These are phyloP conservation scores for Atalantia buxifolia DNA, from an alignment of 345 rosid genomes.

Conservation along the genomic window DNA sequence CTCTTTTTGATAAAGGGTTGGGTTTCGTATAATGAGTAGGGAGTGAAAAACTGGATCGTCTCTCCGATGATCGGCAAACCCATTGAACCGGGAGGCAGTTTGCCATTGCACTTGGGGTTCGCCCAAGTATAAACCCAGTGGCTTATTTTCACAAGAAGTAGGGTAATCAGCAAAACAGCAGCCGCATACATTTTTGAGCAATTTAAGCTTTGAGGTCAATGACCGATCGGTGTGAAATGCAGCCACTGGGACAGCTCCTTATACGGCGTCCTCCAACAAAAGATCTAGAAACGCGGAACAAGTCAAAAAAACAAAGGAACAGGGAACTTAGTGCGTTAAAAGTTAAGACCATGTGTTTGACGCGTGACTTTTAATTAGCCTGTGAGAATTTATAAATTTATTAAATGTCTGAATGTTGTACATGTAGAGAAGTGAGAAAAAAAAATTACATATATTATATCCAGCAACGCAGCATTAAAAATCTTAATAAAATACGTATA, in stretches of 20 bases:
- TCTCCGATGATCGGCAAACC: conserved; percentile 19
- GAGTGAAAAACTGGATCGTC: conserved; percentile 10
- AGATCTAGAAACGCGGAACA: too few relatives aligned
- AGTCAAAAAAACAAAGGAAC: too few relatives aligned
- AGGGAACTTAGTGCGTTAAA: rapidly evolving
- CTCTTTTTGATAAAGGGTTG: conserved; percentile 4
- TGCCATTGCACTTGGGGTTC: conserved; percentile 9
- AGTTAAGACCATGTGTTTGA: too few relatives aligned
- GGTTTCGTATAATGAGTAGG: not conserved
- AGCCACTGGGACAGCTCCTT: too few relatives aligned
- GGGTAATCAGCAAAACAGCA: not conserved
- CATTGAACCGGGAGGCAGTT: conserved; percentile 19
- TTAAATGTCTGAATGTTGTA: too few relatives aligned
- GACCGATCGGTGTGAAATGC: not conserved
- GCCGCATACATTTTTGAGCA: not conserved
- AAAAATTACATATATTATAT: too few relatives aligned
- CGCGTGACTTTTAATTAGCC: too few relatives aligned
- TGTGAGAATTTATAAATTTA: too few relatives aligned
- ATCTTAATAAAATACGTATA: too few relatives aligned
- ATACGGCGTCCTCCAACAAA: too few relatives aligned
- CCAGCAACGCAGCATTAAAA: too few relatives aligned
- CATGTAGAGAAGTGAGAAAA: too few relatives aligned
- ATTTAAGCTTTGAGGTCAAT: not conserved
- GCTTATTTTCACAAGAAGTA: not conserved
- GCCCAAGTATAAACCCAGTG: conserved; percentile 9